Conservation (phyloP, 768 basidiomycete species). For the Boletus edulis region DNA sequence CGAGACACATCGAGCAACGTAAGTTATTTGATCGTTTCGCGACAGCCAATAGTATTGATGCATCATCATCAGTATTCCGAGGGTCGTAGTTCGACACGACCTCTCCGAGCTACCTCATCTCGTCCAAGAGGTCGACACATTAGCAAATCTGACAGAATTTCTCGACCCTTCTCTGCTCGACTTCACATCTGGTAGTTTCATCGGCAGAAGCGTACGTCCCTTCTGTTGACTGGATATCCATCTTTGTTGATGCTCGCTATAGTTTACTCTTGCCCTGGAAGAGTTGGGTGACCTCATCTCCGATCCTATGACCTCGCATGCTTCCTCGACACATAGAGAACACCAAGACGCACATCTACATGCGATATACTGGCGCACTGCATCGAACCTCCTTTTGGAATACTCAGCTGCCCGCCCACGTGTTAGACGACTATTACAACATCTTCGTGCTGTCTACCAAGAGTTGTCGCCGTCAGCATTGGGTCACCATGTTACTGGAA, state of each 20-base stretch:
- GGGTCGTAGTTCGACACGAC: neutral
- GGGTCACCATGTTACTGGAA: neutral
- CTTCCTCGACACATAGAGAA: neutral
- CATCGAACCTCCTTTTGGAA: conserved; percentile 32
- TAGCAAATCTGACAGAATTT: conserved; percentile 21
- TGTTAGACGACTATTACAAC: conserved; percentile 11
- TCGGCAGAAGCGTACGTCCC: conserved; percentile 28
- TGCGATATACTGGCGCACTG: conserved; percentile 28
- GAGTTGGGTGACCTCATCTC: conserved; percentile 24
- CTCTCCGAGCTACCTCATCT: neutral
- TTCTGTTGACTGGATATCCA: neutral
- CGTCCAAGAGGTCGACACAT: conserved; percentile 2
- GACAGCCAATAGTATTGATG: neutral
- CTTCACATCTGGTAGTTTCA: conserved; percentile 23
- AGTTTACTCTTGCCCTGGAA: conserved; percentile 31
- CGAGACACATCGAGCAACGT: conserved; percentile 21
- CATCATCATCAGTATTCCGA: conserved; percentile 7
- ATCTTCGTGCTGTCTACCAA: conserved; percentile 16
- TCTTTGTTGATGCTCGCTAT: neutral
- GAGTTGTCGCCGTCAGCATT: conserved; percentile 4
- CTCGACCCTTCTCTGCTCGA: conserved; percentile 23
- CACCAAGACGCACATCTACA: conserved; percentile 15
- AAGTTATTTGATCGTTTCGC: neutral
- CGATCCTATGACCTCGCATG: neutral
- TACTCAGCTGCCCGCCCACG: conserved; percentile 30